Conservation (phyloP, 345 rosid genomes). For the Odontarrhena argentea region DNA sequence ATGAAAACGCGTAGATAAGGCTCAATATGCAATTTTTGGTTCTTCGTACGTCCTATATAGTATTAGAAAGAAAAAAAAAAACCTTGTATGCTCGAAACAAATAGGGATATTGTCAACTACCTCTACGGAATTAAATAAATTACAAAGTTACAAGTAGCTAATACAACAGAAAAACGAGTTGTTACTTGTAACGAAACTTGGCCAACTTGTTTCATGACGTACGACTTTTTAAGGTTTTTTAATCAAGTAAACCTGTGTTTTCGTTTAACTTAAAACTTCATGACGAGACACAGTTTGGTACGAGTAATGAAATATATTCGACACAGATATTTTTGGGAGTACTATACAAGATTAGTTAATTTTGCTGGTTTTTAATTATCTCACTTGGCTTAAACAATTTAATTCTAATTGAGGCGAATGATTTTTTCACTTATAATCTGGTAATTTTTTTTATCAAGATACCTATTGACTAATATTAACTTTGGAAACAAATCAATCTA, state of each 20-base stretch:
- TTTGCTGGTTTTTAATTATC: no score
- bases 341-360: not conserved
- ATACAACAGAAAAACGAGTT: conserved; percentile 5
- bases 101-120: not conserved
- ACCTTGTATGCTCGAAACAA: not conserved
- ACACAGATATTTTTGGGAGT: not conserved
- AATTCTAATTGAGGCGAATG: no score
- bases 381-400: no score
- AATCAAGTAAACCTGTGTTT: conserved; percentile 12
- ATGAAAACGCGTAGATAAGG: not conserved
- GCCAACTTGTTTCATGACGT: conserved; percentile 29
- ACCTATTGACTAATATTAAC: no score
- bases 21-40: not conserved
- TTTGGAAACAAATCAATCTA: no score
- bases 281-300: conserved; percentile 19
- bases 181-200: not conserved
- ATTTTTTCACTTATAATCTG: no score
- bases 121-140: not conserved
- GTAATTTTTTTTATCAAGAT: no score
- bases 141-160: conserved; percentile 13
- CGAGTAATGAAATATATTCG: not conserved
- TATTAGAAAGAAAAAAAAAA: not conserved
- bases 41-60: not conserved
- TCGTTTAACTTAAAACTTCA: not conserved
- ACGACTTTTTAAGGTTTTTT: conserved; percentile 14